Conservation (phyloP, 2,329 filamentous ascomycete genomes). For the Thelonectria blattea region DNA sequence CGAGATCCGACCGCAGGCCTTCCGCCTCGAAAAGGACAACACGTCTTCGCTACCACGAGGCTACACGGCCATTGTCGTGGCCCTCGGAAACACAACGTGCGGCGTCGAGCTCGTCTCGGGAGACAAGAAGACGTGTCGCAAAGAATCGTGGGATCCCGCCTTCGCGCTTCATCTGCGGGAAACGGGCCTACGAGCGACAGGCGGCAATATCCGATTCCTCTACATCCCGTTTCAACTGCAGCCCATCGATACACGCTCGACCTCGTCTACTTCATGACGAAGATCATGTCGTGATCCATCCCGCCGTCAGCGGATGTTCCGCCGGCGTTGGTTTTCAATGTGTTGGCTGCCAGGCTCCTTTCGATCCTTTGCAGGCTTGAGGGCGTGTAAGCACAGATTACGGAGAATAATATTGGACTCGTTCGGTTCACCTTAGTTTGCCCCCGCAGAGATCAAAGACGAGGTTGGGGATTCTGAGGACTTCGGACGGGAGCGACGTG, state of each 20-base stretch:
- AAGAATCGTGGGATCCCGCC: slow-evolving; percentile 33
- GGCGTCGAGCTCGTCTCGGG: slow-evolving; percentile 34
- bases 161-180: slow-evolving; percentile 35
- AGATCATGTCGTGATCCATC: slow-evolving; percentile 37
- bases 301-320: slow-evolving; percentile 24
- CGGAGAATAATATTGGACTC: neutral
- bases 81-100: slow-evolving; percentile 36
- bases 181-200: slow-evolving; percentile 33
- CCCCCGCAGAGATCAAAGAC: slow-evolving; percentile 34
- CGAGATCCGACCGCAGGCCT: slow-evolving; percentile 36
- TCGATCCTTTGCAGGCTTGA: slow-evolving; percentile 33
- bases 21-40: slow-evolving; percentile 36
- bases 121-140: slow-evolving; percentile 30
- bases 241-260: slow-evolving; percentile 24
- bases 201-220: slow-evolving; percentile 35
- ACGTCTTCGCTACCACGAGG: slow-evolving; percentile 36
- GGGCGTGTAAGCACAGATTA: slow-evolving; percentile 19
- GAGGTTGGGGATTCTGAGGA: slow-evolving; percentile 33
- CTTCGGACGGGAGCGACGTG: slow-evolving; percentile 29
- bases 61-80: slow-evolving; percentile 35
- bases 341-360: slow-evolving; percentile 30
- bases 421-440: slow-evolving; percentile 31
- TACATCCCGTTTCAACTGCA: slow-evolving; percentile 36
- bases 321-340: slow-evolving; percentile 26
- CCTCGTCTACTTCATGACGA: slow-evolving; percentile 35